Evolutionary conservation across 768 basidiomycete genomes (phyloP).

Genomic region (Megacollybia marginata): DNA sequence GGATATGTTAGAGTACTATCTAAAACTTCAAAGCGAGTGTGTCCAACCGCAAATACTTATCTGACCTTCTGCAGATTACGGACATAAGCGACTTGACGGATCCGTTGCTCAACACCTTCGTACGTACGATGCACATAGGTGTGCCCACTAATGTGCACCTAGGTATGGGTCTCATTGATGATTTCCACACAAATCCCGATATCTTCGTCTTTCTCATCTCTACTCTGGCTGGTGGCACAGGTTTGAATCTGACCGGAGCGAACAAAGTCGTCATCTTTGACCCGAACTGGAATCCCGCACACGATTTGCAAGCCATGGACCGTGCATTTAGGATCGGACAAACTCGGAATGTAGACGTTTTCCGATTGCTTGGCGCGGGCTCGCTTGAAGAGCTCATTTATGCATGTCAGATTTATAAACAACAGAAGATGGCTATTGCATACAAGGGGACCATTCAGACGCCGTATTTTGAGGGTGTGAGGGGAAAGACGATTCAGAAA

Average conservation of each 20-base stretch:
- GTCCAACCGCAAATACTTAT: background rate
- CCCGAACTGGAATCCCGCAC: slow-evolving; percentile 72
- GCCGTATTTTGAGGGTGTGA: slow-evolving; percentile 79
- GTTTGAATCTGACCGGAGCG: slow-evolving; percentile 69
- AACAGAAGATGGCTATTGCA: slow-evolving; percentile 89
- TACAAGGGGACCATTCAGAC: slow-evolving; percentile 83
- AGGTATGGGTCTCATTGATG: slow-evolving; percentile 86
- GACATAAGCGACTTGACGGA: slow-evolving; percentile 77
- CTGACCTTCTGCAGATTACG: slow-evolving; percentile 30
- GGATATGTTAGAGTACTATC: slow-evolving; percentile 76
- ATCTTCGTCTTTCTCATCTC: slow-evolving; percentile 84
- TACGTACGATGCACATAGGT: slow-evolving; percentile 24
- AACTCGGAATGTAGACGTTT: slow-evolving; percentile 77
- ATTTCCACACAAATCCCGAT: slow-evolving; percentile 67
- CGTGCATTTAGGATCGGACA: slow-evolving; percentile 85
- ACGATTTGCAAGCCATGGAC: slow-evolving; percentile 92
- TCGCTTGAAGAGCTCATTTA: slow-evolving; percentile 86
- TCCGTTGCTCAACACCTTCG: slow-evolving; percentile 58
- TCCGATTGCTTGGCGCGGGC: slow-evolving; percentile 77
- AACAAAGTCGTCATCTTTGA: slow-evolving; percentile 94
- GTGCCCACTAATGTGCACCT: background rate
- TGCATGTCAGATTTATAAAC: slow-evolving; percentile 86
- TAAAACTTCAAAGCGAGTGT: slow-evolving; percentile 42
- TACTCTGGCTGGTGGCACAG: slow-evolving; percentile 87
- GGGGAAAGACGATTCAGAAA: slow-evolving; percentile 64